These are phyloP conservation scores for Amauroascus verrucosus DNA, from an alignment of 2,329 filamentous ascomycete genomes.

Conservation along the genomic window DNA sequence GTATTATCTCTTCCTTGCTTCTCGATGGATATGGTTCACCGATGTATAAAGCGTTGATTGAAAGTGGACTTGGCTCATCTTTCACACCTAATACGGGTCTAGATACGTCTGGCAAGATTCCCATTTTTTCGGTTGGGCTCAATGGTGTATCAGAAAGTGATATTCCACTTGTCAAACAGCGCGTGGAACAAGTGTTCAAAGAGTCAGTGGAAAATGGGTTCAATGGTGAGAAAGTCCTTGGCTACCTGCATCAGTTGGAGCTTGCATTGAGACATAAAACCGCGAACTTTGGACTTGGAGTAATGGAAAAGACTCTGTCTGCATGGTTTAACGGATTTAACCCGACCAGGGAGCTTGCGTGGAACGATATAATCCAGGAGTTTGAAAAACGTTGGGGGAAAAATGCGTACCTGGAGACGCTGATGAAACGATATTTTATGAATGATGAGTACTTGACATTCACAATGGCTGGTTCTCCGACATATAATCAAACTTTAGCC, in stretches of 20 bases:
- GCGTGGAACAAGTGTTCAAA: slow-evolving; percentile 60
- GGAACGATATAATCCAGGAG: slow-evolving; percentile 75
- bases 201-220: slow-evolving; percentile 68
- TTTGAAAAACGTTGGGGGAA: slow-evolving; percentile 70
- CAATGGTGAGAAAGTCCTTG: slow-evolving; percentile 80
- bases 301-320: slow-evolving; percentile 79
- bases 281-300: slow-evolving; percentile 81
- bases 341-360: slow-evolving; percentile 80
- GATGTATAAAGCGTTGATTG: slow-evolving; percentile 77
- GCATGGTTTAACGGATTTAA: slow-evolving; percentile 95
- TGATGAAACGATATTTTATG: slow-evolving; percentile 82
- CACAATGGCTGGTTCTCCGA: slow-evolving; percentile 79
- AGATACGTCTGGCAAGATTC: slow-evolving; percentile 63
- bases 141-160: slow-evolving; percentile 79
- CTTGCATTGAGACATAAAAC: slow-evolving; percentile 94
- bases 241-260: slow-evolving; percentile 86
- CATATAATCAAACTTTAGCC: slow-evolving; percentile 62
- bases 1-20: slow-evolving; percentile 69
- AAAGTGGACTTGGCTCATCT: slow-evolving; percentile 79
- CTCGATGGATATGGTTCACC: slow-evolving; percentile 95
- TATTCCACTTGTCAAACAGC: slow-evolving; percentile 63
- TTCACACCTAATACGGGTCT: slow-evolving; percentile 94
- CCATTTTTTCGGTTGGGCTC: slow-evolving; percentile 81
- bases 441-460: slow-evolving; percentile 82
- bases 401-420: slow-evolving; percentile 68